Base-by-base conservation (phyloP, 1,139 yeast genomes). In the Starmera stellimalicola region DNA sequence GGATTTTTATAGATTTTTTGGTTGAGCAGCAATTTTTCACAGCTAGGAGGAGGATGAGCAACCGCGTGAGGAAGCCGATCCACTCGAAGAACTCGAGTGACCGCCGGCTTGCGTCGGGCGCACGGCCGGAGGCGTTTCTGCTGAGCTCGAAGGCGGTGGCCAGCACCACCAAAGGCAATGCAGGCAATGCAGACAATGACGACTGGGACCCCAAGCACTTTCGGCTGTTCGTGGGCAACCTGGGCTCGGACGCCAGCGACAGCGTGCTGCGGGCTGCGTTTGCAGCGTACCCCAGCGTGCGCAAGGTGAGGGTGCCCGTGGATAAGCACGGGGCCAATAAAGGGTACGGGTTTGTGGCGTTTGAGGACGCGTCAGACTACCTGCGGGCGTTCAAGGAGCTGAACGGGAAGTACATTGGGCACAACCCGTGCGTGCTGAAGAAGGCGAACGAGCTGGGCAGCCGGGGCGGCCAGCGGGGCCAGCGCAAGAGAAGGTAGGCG, bases 361-460 rank as follows among this genome's bases (percentile, higher is more conserved):
- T 80, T 53, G 60, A 60, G 3, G 65, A 64, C 39, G 58, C 85
- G 0, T 73, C 74, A 20, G 88, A 74, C 45, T 81, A 78, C 48
- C 62, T 81, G 39, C 59, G 60, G 33, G 87, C 91, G 4, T 81
- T 77, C 56, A 77, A 74, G 48, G 83, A 77, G 45, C 70, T 79
- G 76, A 78, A 81, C 51, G 82, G 84, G 27, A 78, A 79, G 51
- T 80, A 78, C 45, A 67, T 82, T 31, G 94, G 93, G 1, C 72
- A 68, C 43, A 79, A 77, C 43, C 93, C 93, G 0, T 75, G 81
- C 23, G 79, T 72, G 42, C 58, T 81, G 52, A 76, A 77, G 52
- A 63, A 78, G 38, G 88, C 91, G 0, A 74, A 71, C 38, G 69
- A 77, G 6, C 17, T 38, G n/a, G 33, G 37, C n/a, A n/a, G n/a